Evolutionary conservation across 192 early-diverging fungal species (phyloP), one percentile per base, ranked within the genome.

Genomic region (Phlyctochytrium planicorne): DNA sequence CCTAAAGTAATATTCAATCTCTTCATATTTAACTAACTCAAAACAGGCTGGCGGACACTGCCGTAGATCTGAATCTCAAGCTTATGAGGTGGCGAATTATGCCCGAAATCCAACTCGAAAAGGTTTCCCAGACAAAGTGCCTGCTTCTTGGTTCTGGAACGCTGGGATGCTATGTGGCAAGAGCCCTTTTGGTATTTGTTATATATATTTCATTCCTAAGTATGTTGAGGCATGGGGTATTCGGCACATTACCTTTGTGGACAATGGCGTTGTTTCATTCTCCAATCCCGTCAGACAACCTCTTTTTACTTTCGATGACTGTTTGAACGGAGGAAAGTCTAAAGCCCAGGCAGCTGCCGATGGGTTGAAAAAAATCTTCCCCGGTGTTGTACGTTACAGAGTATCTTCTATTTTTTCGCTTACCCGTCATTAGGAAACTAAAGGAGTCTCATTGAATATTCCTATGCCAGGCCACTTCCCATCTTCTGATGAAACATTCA

Each of bases 261-360:
- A 98, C 72, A 94, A 87, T 68, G 92, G 90, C 37, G 82, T 78
- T 24, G 93, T 98, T 0, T 94, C 94, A 2, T 94, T 93, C 67
- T 98, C 97, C 23, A 98, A 98, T 76, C 97, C 97, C 14, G 90
- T 95, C 14, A 85, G 97, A 6, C 97, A 98, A 68, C 93, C 97
- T 12, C 80, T 98, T 53, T 98, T 92, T 75, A 78, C 78, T 17
- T 98, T 96, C 77, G 87, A 88, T 17, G 97, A 98, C 69, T 91
- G 89, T 68, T 68, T 96, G 33, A 84, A 89, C 34, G 94, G 95
- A 0, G 95, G 94, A 10, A 83, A 85, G 59, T 82, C 89, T 40
- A 98, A 98, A 75, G 97, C 97, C 0, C 77, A 66, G 12, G 90
- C 92, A 0, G 97, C 97, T 0, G 97, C 95, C 1, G 84, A 84